phyloP scores from a whole-genome alignment of 257 asterid species.

The Penstemon newberryi region DNA sequence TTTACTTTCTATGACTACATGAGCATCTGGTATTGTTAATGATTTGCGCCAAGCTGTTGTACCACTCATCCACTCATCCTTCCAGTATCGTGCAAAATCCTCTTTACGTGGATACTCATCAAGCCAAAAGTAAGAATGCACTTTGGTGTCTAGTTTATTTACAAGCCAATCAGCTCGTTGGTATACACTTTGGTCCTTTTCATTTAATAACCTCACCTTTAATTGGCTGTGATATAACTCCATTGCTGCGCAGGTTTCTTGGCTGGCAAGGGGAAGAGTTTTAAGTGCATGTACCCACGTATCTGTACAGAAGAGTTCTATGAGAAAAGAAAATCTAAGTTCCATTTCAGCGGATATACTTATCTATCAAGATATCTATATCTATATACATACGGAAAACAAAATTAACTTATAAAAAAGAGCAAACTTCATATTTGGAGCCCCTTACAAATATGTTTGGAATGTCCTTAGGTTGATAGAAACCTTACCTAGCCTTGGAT shows the following conservation, averaged over 20 bases:
- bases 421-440: background rate
- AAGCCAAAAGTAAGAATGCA: conserved; percentile 91
- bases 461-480: conserved; percentile 6
- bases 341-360: background rate
- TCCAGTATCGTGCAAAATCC: conserved; percentile 82
- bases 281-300: conserved; percentile 60
- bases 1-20: conserved; percentile 58
- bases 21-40: conserved; percentile 62
- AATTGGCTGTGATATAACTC: conserved; percentile 85
- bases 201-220: conserved; percentile 74
- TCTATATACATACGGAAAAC: background rate
- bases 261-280: conserved; percentile 82
- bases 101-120: conserved; percentile 83
- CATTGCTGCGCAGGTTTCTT: conserved; percentile 82
- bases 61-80: conserved; percentile 83
- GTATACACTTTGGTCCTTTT: conserved; percentile 55
- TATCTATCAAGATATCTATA: no score
- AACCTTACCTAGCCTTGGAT: conserved; percentile 66
- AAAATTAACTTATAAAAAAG: background rate
- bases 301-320: conserved; percentile 45
- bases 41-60: conserved; percentile 87
- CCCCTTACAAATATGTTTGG: no score
- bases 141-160: conserved; percentile 75
- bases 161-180: conserved; percentile 88
- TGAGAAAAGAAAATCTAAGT: conserved; percentile 22